A percentile compares a stretch with the other conserved stretches of the same genome.
phyloP scores from a whole-genome alignment of 2,329 filamentous ascomycete genomes.

The Monosporascus sp. region DNA sequence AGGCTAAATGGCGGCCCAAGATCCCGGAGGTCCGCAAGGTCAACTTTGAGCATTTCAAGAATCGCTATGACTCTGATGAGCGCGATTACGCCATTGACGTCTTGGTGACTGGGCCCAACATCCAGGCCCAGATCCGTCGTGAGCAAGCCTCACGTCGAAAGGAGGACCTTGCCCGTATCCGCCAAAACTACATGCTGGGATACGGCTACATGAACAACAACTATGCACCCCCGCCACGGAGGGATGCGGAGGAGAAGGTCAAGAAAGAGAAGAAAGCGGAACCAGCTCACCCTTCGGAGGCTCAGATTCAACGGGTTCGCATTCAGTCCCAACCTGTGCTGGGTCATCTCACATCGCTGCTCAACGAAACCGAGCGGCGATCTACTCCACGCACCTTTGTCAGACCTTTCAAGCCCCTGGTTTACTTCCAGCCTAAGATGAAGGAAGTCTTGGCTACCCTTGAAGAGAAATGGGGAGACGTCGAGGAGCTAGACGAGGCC shows the following conservation, averaged over 20 bases:
- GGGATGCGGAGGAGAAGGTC: conserved; percentile 12
- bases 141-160: conserved; percentile 31
- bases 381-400: conserved; percentile 35
- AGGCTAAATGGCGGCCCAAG: conserved; percentile 35
- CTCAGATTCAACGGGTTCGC: conserved; percentile 26
- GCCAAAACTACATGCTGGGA: conserved; percentile 24
- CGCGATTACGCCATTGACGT: conserved; percentile 36
- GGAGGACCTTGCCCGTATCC: conserved; percentile 30
- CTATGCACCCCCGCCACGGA: conserved; percentile 5
- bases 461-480: conserved; percentile 37
- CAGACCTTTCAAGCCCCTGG: conserved; percentile 34
- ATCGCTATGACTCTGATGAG: conserved; percentile 31
- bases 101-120: conserved; percentile 28
- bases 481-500: conserved; percentile 27
- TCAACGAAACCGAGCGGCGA: conserved; percentile 31
- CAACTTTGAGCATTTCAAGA: conserved; percentile 41
- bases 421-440: conserved; percentile 38
- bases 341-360: conserved; percentile 31
- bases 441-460: conserved; percentile 31
- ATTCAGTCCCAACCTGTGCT: conserved; percentile 37
- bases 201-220: conserved; percentile 9
- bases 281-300: conserved; percentile 10
- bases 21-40: conserved; percentile 35
- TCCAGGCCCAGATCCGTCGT: conserved; percentile 33
- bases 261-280: conserved; percentile 18